Conservation (phyloP, 2,329 filamentous ascomycete genomes). For the Pseudogymnoascus sp. region DNA sequence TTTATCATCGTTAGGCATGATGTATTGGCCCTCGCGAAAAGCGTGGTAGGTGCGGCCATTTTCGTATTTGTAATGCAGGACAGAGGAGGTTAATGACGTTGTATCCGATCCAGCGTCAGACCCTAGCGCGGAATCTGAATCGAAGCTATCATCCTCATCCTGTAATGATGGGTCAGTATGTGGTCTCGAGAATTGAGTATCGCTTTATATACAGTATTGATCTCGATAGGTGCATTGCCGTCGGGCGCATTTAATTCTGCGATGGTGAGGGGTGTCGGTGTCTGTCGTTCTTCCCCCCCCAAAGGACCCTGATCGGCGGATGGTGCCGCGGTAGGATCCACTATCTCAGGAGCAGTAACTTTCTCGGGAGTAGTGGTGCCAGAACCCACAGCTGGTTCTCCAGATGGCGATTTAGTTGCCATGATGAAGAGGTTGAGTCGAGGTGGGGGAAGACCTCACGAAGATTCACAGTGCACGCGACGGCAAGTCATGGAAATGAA, state of each 20-base stretch:
- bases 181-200: neutral
- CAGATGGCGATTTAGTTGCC: neutral
- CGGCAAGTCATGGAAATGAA: neutral
- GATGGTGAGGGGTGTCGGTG: neutral
- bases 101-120: conserved; percentile 8
- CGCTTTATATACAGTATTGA: neutral
- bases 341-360: neutral
- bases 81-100: conserved; percentile 34
- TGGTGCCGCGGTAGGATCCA: neutral
- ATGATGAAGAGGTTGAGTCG: neutral
- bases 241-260: neutral
- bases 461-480: neutral
- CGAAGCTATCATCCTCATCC: neutral
- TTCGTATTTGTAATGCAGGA: conserved; percentile 37
- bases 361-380: neutral
- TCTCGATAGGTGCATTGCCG: neutral
- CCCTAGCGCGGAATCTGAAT: conserved; percentile 4
- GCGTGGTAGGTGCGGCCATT: conserved; percentile 39
- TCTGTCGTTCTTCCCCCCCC: neutral
- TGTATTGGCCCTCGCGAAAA: conserved; percentile 14
- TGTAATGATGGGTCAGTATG: neutral
- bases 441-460: neutral
- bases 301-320: neutral
- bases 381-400: neutral
- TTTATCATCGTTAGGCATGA: conserved; percentile 11